Conservation (phyloP, 495 filamentous ascomycete genomes). For the Melanomma pulvis-pyrius region DNA sequence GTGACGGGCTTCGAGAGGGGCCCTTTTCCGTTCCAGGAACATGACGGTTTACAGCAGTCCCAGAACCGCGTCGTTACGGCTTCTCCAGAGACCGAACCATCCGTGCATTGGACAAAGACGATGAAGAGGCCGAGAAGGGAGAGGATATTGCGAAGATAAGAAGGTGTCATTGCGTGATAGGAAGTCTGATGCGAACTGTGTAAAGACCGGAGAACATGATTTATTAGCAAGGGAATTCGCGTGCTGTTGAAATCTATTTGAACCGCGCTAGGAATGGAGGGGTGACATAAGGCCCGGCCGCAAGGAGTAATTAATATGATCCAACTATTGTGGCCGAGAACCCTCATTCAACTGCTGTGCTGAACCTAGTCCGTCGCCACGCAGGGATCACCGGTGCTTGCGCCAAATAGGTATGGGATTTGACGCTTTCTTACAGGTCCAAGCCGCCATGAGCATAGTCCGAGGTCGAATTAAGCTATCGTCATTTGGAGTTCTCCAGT, state of each 20-base stretch:
- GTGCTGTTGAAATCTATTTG: constrained; percentile 35
- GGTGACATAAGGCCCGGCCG: constrained; percentile 33
- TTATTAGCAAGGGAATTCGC: constrained; percentile 34
- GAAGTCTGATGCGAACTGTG: constrained; percentile 26
- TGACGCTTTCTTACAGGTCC: constrained; percentile 8
- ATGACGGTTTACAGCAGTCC: constrained; percentile 72
- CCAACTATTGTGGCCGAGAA: constrained; percentile 32
- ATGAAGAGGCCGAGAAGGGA: constrained; percentile 62
- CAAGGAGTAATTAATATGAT: constrained; percentile 34
- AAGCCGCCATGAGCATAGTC: constrained; percentile 17
- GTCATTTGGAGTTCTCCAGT: constrained; percentile 20
- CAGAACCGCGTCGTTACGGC: constrained; percentile 65
- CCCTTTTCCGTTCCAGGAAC: constrained; percentile 64
- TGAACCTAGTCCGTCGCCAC: constrained; percentile 28
- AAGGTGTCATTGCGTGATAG: constrained; percentile 38
- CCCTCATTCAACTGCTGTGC: constrained; percentile 25
- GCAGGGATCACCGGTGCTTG: constrained; percentile 35
- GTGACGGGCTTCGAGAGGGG: constrained; percentile 52
- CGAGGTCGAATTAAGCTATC: constrained; percentile 39
- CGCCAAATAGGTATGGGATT: constrained; percentile 15
- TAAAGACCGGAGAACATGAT: constrained; percentile 30
- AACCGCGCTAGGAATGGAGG: constrained; percentile 35
- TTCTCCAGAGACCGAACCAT: constrained; percentile 15
- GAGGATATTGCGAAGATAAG: constrained; percentile 49
- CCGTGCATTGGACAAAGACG: constrained; percentile 25